Evolutionary conservation across 306 rosid genomes (phyloP), one percentile per base, ranked within the genome.

Genomic region (Vigna unguiculata): DNA sequence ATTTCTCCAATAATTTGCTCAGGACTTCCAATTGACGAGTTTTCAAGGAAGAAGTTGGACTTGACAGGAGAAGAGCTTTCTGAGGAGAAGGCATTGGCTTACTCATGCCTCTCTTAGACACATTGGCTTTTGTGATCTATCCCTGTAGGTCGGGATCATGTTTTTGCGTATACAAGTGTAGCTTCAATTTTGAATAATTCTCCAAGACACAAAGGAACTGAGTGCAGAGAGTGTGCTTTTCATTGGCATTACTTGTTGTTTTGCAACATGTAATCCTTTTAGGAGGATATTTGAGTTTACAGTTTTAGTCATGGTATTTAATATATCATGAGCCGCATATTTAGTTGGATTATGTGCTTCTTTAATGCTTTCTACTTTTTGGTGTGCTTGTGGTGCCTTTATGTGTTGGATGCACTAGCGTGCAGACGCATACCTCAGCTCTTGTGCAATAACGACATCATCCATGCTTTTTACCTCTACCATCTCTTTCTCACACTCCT

Each of bases 31-130:
- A 66, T 96, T 69, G 97, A 96, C 14, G 99, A 89, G 78, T 88
- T 84, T 71, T 96, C 99, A 2, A 89, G 97, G 93, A 89, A 96
- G 83, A 96, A 96, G 85, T 64, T 96, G 91, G 97, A 91, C 55
- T 81, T 77, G 82, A 96, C 98, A 1, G 96, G 93, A 0, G 91
- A 82, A 54, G 98, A 96, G 86, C 93, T 96, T 13, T 81, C 87
- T 0, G 96, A 96, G 90, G 98, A 96, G 40, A 96, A 96, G 85
- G 92, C 83, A 6, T 80, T 96, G 86, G 99, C 99, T 17, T 92
- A 92, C 85, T 91, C 98, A 25, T 94, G 98, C 91, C 96, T 94
- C 77, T 72, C 92, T 11, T 91, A 84, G 79, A 68, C 30, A 71
- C 66, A 41, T 66, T 57, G 30, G 13, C 46, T 54, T 28, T 9